Conservation (phyloP, 768 basidiomycete genomes). For the Scleroderma citrinum region DNA sequence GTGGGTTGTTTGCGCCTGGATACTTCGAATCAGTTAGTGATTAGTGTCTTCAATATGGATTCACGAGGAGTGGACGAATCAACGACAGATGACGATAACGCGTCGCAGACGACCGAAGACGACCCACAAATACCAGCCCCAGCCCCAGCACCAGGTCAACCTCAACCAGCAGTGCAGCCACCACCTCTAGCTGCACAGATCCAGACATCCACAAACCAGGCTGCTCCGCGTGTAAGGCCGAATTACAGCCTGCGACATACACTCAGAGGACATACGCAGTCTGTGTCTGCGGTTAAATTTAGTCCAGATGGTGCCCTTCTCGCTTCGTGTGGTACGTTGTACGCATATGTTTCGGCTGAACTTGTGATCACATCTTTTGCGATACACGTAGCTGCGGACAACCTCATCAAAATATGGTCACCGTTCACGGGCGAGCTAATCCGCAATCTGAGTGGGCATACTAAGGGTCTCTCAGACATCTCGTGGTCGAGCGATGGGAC, state of each 20-base stretch:
- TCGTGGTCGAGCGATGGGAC: constrained; percentile 82
- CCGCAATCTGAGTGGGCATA: constrained; percentile 68
- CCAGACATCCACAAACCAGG: constrained; percentile 5
- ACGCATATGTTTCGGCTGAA: background rate
- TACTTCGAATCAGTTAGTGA: no score
- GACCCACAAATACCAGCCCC: constrained; percentile 68
- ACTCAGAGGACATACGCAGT: constrained; percentile 71
- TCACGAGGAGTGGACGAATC: constrained; percentile 35
- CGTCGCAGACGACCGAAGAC: constrained; percentile 82
- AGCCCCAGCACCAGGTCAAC: constrained; percentile 32
- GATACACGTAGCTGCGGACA: constrained; percentile 63
- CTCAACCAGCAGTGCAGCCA: constrained; percentile 25
- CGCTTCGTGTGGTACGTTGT: constrained; percentile 76
- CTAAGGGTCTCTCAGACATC: constrained; percentile 82
- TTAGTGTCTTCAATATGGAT: constrained; percentile 10
- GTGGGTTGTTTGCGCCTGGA: no score
- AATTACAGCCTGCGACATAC: constrained; percentile 64
- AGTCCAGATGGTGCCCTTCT: constrained; percentile 81
- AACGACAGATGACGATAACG: constrained; percentile 53
- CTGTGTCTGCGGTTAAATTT: constrained; percentile 87
- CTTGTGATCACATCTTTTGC: background rate
- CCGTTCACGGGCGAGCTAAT: constrained; percentile 74
- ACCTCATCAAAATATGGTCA: constrained; percentile 76
- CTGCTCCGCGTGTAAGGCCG: constrained; percentile 43
- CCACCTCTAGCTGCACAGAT: constrained; percentile 22